Conservation (phyloP, 2,329 filamentous ascomycete genomes). For the Penicillium sp. region DNA sequence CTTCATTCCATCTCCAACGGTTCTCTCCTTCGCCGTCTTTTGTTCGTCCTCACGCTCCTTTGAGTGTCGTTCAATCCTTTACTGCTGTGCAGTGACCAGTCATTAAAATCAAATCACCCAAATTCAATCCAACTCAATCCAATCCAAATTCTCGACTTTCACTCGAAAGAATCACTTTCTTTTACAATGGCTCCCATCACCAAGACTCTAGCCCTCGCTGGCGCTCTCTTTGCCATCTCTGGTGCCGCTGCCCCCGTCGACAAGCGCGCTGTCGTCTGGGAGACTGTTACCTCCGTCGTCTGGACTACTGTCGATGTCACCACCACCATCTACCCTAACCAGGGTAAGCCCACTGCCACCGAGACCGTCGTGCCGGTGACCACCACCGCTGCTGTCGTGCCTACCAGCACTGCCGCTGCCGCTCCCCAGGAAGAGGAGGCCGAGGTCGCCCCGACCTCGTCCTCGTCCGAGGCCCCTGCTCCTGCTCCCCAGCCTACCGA, state of each 20-base stretch:
- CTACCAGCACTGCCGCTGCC: slow-evolving; percentile 3
- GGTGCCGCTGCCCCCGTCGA: slow-evolving; percentile 37
- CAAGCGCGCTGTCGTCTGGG: slow-evolving; percentile 53
- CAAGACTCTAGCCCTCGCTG: slow-evolving; percentile 42
- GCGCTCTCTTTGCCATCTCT: slow-evolving; percentile 39
- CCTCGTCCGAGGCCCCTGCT: slow-evolving; percentile 12
- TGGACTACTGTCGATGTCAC: slow-evolving; percentile 55
- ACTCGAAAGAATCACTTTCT: not conserved
- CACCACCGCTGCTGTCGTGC: slow-evolving; percentile 2
- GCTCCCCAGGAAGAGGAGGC: not conserved
- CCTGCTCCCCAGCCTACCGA: slow-evolving; percentile 8
- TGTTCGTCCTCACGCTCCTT: slow-evolving; percentile 24
- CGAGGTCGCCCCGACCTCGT: slow-evolving; percentile 8
- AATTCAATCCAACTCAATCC: not conserved
- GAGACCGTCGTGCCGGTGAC: slow-evolving; percentile 28
- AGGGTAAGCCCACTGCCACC: slow-evolving; percentile 21
- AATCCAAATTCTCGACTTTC: not conserved
- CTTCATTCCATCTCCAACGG: slow-evolving; percentile 13
- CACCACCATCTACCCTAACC: slow-evolving; percentile 50
- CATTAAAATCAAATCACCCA: slow-evolving; percentile 14
- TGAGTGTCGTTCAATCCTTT: slow-evolving; percentile 21
- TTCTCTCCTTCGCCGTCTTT: slow-evolving; percentile 10
- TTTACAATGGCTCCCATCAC: slow-evolving; percentile 40
- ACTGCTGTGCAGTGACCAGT: slow-evolving; percentile 32
- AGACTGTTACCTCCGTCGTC: slow-evolving; percentile 54